phyloP scores from a whole-genome alignment of 2,329 filamentous ascomycete species.

The Pyrenochaeta sp. region DNA sequence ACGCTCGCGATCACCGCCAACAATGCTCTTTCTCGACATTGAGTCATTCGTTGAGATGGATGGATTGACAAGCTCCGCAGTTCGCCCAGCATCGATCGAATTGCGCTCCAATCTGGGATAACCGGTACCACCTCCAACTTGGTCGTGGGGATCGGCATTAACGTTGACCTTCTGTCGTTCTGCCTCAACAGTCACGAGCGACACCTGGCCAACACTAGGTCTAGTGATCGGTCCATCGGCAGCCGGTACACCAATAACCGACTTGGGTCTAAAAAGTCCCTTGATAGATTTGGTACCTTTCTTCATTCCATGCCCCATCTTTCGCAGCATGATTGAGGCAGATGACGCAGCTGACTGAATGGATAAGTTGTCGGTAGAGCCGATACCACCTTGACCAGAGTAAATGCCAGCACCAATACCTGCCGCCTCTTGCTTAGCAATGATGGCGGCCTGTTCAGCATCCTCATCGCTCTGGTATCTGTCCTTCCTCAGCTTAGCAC shows the following conservation, averaged over 20 bases:
- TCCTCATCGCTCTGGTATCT: constrained; percentile 71
- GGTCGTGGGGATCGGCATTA: constrained; percentile 72
- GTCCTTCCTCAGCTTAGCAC: constrained; percentile 64
- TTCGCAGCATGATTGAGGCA: constrained; percentile 91
- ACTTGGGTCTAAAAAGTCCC: constrained; percentile 94
- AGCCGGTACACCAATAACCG: constrained; percentile 78
- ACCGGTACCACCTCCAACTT: constrained; percentile 75
- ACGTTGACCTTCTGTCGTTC: constrained; percentile 86
- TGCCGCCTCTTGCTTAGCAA: constrained; percentile 87
- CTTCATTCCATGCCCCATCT: constrained; percentile 99
- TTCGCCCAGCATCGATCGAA: constrained; percentile 71
- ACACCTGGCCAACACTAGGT: constrained; percentile 82
- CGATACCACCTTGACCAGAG: constrained; percentile 83
- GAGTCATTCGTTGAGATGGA: constrained; percentile 52
- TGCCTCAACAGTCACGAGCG: constrained; percentile 95
- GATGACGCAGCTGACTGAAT: constrained; percentile 91
- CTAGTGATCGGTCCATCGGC: constrained; percentile 72
- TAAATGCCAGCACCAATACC: constrained; percentile 96
- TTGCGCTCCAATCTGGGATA: constrained; percentile 87
- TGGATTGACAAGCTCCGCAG: constrained; percentile 57
- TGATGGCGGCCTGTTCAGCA: constrained; percentile 90
- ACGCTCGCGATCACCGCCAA: constrained; percentile 88
- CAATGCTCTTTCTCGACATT: constrained; percentile 80
- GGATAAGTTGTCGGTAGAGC: constrained; percentile 93
- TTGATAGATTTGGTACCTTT: constrained; percentile 90